Base-by-base conservation (phyloP, 257 asterid genomes). In the Ehretia macrophylla region DNA sequence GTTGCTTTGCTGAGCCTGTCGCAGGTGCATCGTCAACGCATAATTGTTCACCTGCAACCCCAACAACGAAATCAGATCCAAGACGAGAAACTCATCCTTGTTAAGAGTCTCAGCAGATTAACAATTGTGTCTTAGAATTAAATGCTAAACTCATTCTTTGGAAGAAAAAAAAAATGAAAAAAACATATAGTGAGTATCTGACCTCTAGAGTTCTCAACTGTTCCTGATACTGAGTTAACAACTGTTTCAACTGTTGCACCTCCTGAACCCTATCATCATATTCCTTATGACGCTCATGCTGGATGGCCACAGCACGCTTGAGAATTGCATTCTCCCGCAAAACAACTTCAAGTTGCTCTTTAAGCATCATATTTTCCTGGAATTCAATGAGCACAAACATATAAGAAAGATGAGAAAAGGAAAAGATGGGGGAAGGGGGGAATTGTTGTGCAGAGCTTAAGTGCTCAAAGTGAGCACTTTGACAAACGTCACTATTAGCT, bases 211-310 rank as follows among this genome's bases (percentile, higher is more conserved):
- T 78, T 64, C 86, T 77, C 68, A 83, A 3, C 56, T 85, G 90
- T 56, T 81, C 90, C 75, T 85, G 95, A 65, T 83, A 81, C 37
- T 79, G 90, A 68, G 73, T 60, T 62, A 83, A 59, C 83, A 85
- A 14, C 77, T 77, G 86, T 83, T 83, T 88, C 84, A 88, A 60
- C 40, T 85, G 86, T 72, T 73, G 83, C 54, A 79, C 83, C 77
- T 87, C 95, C 55, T 66, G 80, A 62, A 61, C 82, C 80, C 61
- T 80, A 70, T 76, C 87, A 16, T 85, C 96, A 52, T 64, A 62
- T 71, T 85, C 98, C 65, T 80, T 91, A 68, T 83, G 96, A 14
- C 94, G 90, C 64, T 87, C 94, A 38, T 80, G 90, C 64, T 87
- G 95, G 72, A 87, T 82, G 21, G 91, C 63, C 14, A 87, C 95